A percentile compares a stretch with the other conserved stretches of the same genome.
These are phyloP conservation scores for Smallanthus sonchifolius DNA, from an alignment of 129 eudicot genomes.

Conservation along the genomic window DNA sequence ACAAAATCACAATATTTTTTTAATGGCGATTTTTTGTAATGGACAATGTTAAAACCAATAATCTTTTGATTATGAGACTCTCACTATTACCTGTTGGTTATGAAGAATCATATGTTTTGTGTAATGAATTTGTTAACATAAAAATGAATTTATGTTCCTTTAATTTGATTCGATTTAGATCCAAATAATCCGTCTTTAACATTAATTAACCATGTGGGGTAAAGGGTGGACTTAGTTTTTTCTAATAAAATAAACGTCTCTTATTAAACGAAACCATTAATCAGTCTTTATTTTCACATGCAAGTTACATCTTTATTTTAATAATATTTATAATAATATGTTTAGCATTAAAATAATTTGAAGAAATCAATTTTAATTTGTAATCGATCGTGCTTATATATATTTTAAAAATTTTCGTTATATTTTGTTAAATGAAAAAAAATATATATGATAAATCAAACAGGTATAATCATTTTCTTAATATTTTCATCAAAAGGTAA, in stretches of 20 bases:
- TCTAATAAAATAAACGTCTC: not conserved
- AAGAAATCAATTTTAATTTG: not conserved
- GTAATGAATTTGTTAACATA: not conserved
- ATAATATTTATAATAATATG: not conserved
- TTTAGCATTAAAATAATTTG: not conserved
- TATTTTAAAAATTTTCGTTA: not conserved
- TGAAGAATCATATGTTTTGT: not conserved
- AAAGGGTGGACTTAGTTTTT: slow-evolving; percentile 4
- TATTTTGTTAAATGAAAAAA: not conserved
- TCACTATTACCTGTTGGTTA: no score
- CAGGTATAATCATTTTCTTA: not conserved
- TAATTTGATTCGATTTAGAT: slow-evolving; percentile 31
- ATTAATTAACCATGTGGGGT: slow-evolving; percentile 49
- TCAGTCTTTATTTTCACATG: slow-evolving; percentile 12
- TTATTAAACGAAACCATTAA: slow-evolving; percentile 1
- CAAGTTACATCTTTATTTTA: not conserved
- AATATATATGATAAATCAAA: not conserved
- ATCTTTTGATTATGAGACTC: no score
- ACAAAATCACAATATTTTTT: no score
- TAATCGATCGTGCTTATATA: not conserved
- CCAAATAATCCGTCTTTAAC: slow-evolving; percentile 19
- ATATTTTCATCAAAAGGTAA: not conserved
- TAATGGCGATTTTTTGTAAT: no score
- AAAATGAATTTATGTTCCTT: slow-evolving; percentile 14
- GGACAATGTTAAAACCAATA: no score